Percentiles rank a stretch among this genome's conserved stretches.
Conservation (phyloP, 345 rosid species). For the Camelina laxa region DNA sequence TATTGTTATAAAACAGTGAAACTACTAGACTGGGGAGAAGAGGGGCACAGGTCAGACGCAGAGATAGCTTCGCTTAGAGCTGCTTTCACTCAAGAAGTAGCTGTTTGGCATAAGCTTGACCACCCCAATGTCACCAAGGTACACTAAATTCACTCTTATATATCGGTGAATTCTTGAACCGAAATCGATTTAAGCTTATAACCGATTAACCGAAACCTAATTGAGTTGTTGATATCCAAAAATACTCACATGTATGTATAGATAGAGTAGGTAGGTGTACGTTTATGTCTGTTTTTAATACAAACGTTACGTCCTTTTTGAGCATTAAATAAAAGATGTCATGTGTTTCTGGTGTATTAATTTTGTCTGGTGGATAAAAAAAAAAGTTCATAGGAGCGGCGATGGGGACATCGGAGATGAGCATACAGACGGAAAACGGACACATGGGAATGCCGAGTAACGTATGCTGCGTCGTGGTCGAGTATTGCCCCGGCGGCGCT, state of each 20-base stretch:
- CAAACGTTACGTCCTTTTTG: conserved; percentile 19
- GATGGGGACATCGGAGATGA: conserved; percentile 83
- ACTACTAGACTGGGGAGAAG: conserved; percentile 99
- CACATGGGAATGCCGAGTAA: conserved; percentile 85
- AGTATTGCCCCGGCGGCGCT: conserved; percentile 93
- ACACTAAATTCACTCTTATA: conserved; percentile 4
- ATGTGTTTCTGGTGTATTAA: background rate
- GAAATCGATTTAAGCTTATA: background rate
- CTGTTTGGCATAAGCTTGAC: conserved; percentile 97
- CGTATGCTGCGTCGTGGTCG: conserved; percentile 90
- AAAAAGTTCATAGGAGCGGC: conserved; percentile 86
- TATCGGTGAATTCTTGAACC: background rate
- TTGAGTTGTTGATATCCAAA: background rate
- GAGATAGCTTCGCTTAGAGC: conserved; percentile 92
- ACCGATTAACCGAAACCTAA: background rate
- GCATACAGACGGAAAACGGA: conserved; percentile 80
- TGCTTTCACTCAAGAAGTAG: conserved; percentile 92
- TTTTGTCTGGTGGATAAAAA: background rate
- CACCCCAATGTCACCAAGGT: conserved; percentile 98
- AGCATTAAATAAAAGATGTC: conserved; percentile 11
- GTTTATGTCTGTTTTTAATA: conserved; percentile 9
- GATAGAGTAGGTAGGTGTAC: conserved; percentile 14
- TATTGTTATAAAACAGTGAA: conserved; percentile 56
- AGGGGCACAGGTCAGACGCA: conserved; percentile 85
- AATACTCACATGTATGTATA: conserved; percentile 5